Conservation (phyloP, 768 basidiomycete genomes). For the Boletus subcaerulescens region DNA sequence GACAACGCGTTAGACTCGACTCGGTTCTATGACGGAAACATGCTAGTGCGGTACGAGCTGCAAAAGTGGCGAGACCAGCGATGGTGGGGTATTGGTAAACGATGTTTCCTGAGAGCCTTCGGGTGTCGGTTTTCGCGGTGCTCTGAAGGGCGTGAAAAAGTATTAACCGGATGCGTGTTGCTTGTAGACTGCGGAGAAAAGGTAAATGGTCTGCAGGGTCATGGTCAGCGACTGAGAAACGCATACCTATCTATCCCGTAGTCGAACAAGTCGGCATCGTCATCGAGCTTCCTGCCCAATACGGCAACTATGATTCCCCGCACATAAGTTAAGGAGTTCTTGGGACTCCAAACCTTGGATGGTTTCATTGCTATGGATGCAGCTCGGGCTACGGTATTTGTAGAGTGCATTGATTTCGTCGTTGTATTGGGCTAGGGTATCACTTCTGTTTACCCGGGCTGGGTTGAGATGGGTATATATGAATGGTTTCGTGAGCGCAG, state of each 20-base stretch:
- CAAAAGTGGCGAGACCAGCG: constrained; percentile 17
- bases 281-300: constrained; percentile 11
- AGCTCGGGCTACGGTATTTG: not conserved
- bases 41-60: constrained; percentile 4
- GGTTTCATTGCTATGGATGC: constrained; percentile 8
- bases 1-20: constrained; percentile 10
- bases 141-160: constrained; percentile 35
- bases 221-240: not conserved
- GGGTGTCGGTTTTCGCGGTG: constrained; percentile 17
- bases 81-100: constrained; percentile 39
- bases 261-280: constrained; percentile 8
- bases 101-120: constrained; percentile 29
- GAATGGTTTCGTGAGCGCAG: constrained; percentile 11
- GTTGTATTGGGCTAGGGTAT: constrained; percentile 10
- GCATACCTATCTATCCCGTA: constrained; percentile 11
- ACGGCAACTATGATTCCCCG: constrained; percentile 13
- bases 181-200: constrained; percentile 32
- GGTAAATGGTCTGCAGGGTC: not conserved
- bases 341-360: constrained; percentile 16
- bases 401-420: constrained; percentile 15
- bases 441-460: constrained; percentile 7
- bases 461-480: not conserved
- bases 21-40: constrained; percentile 16
- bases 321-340: constrained; percentile 11
- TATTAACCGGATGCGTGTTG: constrained; percentile 40